phyloP scores from a whole-genome alignment of 306 rosid species.

The Cercis canadensis region DNA sequence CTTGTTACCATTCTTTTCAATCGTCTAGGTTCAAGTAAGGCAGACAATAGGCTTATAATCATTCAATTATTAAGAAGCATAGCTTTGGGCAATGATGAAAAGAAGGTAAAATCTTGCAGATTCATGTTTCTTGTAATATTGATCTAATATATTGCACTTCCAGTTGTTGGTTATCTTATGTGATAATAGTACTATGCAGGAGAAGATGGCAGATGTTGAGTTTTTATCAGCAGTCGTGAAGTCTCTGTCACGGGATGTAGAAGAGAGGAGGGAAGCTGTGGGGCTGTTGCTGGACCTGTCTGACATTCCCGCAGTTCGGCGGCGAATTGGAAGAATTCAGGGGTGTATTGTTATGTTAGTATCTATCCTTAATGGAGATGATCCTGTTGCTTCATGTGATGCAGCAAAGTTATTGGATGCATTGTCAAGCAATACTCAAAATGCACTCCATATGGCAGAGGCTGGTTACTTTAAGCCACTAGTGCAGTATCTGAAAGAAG shows the following conservation, averaged over 20 bases:
- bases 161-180: conserved; percentile 40
- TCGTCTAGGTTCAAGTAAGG: conserved; percentile 64
- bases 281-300: conserved; percentile 76
- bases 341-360: conserved; percentile 91
- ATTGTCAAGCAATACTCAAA: conserved; percentile 78
- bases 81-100: conserved; percentile 50
- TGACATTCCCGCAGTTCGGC: conserved; percentile 61
- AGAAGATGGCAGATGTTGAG: conserved; percentile 70
- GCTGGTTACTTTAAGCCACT: conserved; percentile 89
- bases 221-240: conserved; percentile 72
- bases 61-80: conserved; percentile 63
- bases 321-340: conserved; percentile 79
- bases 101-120: conserved; percentile 61
- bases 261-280: conserved; percentile 84
- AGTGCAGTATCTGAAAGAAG: conserved; percentile 78
- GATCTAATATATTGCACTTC: conserved; percentile 12
- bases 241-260: conserved; percentile 72
- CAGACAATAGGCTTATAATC: conserved; percentile 51
- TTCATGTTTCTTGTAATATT: background rate
- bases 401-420: conserved; percentile 73
- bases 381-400: conserved; percentile 61
- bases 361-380: conserved; percentile 78
- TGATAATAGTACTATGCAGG: conserved; percentile 62
- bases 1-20: conserved; percentile 60
- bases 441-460: conserved; percentile 95